Evolutionary conservation across 352 stramenopile species (phyloP), one percentile per base, ranked within the genome.

Genomic region (Pythium dissotocum): DNA sequence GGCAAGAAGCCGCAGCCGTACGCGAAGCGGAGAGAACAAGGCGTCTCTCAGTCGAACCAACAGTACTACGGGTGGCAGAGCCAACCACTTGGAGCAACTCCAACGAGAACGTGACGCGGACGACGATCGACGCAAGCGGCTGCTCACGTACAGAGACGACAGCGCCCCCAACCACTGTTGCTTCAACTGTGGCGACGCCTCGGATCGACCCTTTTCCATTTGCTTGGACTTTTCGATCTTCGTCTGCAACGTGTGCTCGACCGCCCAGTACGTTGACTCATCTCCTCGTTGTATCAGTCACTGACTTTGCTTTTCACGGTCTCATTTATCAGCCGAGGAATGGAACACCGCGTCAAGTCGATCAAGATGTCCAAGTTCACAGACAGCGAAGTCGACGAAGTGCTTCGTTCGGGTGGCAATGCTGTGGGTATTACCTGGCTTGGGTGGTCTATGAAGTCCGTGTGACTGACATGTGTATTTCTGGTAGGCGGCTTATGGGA

Each of bases 301-400:
- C 46, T 53, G 46, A 28, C 16, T 32, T 6, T 35, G 49, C 5
- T 21, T 56, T 9, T n/a, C 4, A 56, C n/a, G 8, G 26, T 32
- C n/a, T 9, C n/a, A 16, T 30, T 40, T 58, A 12, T 12, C 56
- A 61, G 56, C 26, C 33, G 32, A 6, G 7, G 24, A 36, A 8
- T 26, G 16, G 56, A 44, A 21, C 56, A 61, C 56, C 38, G 56
- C 18, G 56, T 61, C 33, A 61, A 61, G n/a, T 52, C 33, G 2
- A 61, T 61, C 26, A 36, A 8, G 6, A 61, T 61, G 56, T 52
- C 56, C 56, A 61, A 61, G 56, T 61, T 61, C 56, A 61, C 33
- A 9, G 56, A 61, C 26, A 28, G 42, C 13, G 56, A 61, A 32
- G 56, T 61, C 7, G 56, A 44, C 3, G 24, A 26, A 7, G 26